These are phyloP conservation scores for Alliaria petiolata DNA, from an alignment of 345 rosid species.

Conservation along the genomic window DNA sequence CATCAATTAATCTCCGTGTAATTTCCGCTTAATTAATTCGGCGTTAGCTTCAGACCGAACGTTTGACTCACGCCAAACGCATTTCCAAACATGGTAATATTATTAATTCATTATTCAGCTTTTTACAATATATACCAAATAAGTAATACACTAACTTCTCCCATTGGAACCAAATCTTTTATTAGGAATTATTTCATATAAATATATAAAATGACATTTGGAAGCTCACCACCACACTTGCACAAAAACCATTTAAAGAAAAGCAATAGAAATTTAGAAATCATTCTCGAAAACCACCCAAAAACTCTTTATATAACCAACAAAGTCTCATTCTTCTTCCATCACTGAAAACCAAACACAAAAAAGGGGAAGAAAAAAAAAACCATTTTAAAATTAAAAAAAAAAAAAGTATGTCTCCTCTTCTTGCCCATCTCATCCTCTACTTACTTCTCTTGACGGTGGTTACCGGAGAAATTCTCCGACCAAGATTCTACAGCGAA, in stretches of 20 bases:
- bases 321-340: slow-evolving; percentile 8
- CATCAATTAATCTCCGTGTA: too few relatives aligned
- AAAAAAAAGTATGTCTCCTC: slow-evolving; percentile 13
- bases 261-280: neutral
- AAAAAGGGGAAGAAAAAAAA: neutral
- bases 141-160: neutral
- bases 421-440: slow-evolving; percentile 17
- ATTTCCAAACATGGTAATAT: too few relatives aligned
- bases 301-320: slow-evolving; percentile 21
- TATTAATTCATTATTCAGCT: neutral
- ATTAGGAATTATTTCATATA: neutral
- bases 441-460: slow-evolving; percentile 21
- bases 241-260: slow-evolving; percentile 1
- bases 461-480: slow-evolving; percentile 36
- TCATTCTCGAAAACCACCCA: slow-evolving; percentile 17
- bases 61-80: too few relatives aligned
- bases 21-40: too few relatives aligned
- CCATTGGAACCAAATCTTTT: neutral
- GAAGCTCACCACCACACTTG: slow-evolving; percentile 27
- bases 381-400: neutral
- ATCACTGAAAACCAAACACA: neutral
- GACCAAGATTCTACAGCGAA: slow-evolving; percentile 57
- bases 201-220: neutral
- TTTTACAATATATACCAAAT: neutral
- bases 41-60: too few relatives aligned